Evolutionary conservation across 345 rosid genomes (phyloP).

Genomic region (Lepidium africanum): DNA sequence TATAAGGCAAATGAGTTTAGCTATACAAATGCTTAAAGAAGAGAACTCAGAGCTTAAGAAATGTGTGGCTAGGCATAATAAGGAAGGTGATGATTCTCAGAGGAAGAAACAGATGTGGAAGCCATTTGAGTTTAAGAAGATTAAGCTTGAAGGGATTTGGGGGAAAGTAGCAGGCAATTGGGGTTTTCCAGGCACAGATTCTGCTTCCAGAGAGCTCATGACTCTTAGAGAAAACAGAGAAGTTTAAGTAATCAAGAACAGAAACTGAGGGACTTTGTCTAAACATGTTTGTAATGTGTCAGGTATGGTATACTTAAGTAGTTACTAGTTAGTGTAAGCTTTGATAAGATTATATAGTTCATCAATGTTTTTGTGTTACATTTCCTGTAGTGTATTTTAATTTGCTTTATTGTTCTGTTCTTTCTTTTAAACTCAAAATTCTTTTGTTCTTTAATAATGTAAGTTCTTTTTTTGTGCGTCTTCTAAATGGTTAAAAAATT

Average conservation of each 20-base stretch:
- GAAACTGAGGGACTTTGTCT: not conserved
- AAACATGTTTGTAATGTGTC: not conserved
- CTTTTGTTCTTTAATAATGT: not conserved
- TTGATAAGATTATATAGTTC: not conserved
- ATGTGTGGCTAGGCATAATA: slow-evolving; percentile 2
- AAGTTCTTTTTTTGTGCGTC: not conserved
- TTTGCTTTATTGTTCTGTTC: not conserved
- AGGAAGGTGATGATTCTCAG: slow-evolving; percentile 12
- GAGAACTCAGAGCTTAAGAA: slow-evolving; percentile 27
- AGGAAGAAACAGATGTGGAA: slow-evolving; percentile 20
- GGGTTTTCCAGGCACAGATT: slow-evolving; percentile 8
- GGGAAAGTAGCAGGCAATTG: slow-evolving; percentile 17
- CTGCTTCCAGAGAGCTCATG: slow-evolving; percentile 12
- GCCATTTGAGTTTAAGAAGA: slow-evolving; percentile 20
- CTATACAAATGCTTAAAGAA: slow-evolving; percentile 28
- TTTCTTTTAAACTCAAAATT: not conserved
- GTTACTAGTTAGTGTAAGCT: slow-evolving; percentile 9
- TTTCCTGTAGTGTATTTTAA: not conserved
- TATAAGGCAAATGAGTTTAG: slow-evolving; percentile 32
- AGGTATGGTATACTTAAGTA: slow-evolving; percentile 12
- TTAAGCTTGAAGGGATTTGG: slow-evolving; percentile 7
- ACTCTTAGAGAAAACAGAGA: not conserved
- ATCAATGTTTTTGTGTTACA: slow-evolving; percentile 1
- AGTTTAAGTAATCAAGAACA: not conserved
- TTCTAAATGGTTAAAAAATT: not conserved